phyloP scores from a whole-genome alignment of 805 yeast species.

The Ascoidea tarda region DNA sequence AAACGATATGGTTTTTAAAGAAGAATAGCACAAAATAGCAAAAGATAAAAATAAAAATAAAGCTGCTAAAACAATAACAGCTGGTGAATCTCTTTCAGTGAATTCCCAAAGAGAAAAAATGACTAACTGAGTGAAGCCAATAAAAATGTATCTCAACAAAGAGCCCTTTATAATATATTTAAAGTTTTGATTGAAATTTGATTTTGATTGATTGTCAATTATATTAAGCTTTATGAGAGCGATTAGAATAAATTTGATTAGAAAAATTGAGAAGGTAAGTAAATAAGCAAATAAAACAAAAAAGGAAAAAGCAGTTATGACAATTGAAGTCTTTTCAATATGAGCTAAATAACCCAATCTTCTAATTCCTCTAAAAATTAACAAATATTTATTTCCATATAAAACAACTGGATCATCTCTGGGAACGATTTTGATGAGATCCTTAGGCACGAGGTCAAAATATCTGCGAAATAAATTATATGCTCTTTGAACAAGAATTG shows the following conservation, averaged over 20 bases:
- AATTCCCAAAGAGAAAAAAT: conserved; percentile 84
- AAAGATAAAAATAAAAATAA: conserved; percentile 50
- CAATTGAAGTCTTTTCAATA: conserved; percentile 76
- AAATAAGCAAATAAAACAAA: conserved; percentile 68
- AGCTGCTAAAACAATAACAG: conserved; percentile 71
- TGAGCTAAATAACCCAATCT: conserved; percentile 65
- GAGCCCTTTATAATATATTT: conserved; percentile 58
- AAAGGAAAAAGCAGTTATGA: conserved; percentile 77
- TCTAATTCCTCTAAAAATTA: conserved; percentile 75
- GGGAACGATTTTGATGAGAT: conserved; percentile 14
- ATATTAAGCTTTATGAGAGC: conserved; percentile 33
- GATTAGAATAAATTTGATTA: conserved; percentile 36
- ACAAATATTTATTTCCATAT: conserved; percentile 40
- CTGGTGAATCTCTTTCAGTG: conserved; percentile 69
- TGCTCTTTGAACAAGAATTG: conserved; percentile 67
- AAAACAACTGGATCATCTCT: conserved; percentile 22
- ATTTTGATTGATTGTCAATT: conserved; percentile 26
- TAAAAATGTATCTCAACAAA: conserved; percentile 60
- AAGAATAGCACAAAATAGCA: conserved; percentile 49
- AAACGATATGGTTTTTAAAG: conserved; percentile 44
- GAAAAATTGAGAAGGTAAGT: conserved; percentile 43
- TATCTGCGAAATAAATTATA: conserved; percentile 18
- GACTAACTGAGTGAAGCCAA: conserved; percentile 74
- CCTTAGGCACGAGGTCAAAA: conserved; percentile 9
- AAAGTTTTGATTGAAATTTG: conserved; percentile 42